Evolutionary conservation across 176 grass and related monocot genomes (phyloP).

Genomic region (Dendrocalamus sinicus): DNA sequence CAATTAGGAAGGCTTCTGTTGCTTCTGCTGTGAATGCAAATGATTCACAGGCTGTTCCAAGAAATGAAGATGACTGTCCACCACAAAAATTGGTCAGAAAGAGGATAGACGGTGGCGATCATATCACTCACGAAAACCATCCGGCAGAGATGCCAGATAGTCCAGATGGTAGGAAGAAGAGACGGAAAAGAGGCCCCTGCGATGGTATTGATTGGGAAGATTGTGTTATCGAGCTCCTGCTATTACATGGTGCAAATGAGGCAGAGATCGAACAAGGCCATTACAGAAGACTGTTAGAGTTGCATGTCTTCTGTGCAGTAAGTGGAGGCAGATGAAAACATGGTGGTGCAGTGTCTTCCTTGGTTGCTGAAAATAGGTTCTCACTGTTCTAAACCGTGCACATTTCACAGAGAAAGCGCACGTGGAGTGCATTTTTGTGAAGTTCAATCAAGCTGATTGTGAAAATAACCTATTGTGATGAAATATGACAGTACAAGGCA

Average conservation of each 20-base stretch:
- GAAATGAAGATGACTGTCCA: slow-evolving; percentile 35
- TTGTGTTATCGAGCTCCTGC: slow-evolving; percentile 76
- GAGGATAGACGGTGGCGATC: slow-evolving; percentile 34
- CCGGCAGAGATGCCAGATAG: slow-evolving; percentile 4
- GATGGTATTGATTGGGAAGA: slow-evolving; percentile 88
- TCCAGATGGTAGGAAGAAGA: slow-evolving; percentile 34
- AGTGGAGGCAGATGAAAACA: slow-evolving; percentile 37
- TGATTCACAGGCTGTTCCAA: slow-evolving; percentile 24
- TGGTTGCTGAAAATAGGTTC: slow-evolving; percentile 33
- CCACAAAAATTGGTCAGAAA: slow-evolving; percentile 41
- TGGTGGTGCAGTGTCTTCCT: background rate
- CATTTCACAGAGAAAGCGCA: slow-evolving; percentile 21
- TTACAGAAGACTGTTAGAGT: slow-evolving; percentile 78
- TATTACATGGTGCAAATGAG: slow-evolving; percentile 77
- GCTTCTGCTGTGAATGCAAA: background rate
- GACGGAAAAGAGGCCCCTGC: slow-evolving; percentile 18
- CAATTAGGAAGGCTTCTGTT: slow-evolving; percentile 58
- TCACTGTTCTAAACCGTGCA: background rate
- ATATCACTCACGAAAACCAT: background rate
- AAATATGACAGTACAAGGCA: background rate
- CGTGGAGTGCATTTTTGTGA: slow-evolving; percentile 15
- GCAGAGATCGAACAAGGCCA: slow-evolving; percentile 91
- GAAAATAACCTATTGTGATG: slow-evolving; percentile 12
- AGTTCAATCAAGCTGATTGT: slow-evolving; percentile 33
- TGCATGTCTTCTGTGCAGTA: slow-evolving; percentile 63